Conservation (phyloP, 495 filamentous ascomycete genomes). For the Penicillium salamii region DNA sequence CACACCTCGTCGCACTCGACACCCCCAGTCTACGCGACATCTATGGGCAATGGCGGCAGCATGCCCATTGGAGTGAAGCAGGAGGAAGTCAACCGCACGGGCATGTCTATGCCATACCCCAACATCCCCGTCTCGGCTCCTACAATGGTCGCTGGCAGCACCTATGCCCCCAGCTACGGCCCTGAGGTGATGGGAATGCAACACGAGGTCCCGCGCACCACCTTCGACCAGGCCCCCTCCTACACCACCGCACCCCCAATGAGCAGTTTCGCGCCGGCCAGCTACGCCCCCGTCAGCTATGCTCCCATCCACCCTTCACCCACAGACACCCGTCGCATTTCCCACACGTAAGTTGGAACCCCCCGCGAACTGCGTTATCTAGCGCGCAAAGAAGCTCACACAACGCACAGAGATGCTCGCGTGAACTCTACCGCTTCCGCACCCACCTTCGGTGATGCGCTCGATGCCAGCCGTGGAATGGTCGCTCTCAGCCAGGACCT, state of each 20-base stretch:
- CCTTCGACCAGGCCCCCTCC: constrained; percentile 56
- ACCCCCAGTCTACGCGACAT: constrained; percentile 53
- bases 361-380: constrained; percentile 12
- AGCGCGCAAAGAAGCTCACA: background rate
- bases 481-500: constrained; percentile 85
- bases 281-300: constrained; percentile 55
- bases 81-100: constrained; percentile 57
- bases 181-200: constrained; percentile 71
- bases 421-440: constrained; percentile 45
- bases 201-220: constrained; percentile 59
- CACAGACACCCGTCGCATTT: constrained; percentile 72
- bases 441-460: constrained; percentile 60
- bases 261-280: constrained; percentile 61
- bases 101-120: constrained; percentile 72
- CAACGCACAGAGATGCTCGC: constrained; percentile 53
- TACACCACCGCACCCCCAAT: constrained; percentile 67
- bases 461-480: constrained; percentile 88
- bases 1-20: constrained; percentile 55
- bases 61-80: constrained; percentile 54
- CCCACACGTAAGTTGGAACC: constrained; percentile 74
- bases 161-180: constrained; percentile 64
- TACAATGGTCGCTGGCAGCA: constrained; percentile 65
- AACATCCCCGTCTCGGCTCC: constrained; percentile 68
- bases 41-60: constrained; percentile 56
- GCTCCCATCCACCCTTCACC: constrained; percentile 48